Evolutionary conservation across 495 filamentous ascomycete species (phyloP).

Genomic region (Parmelia sp.): DNA sequence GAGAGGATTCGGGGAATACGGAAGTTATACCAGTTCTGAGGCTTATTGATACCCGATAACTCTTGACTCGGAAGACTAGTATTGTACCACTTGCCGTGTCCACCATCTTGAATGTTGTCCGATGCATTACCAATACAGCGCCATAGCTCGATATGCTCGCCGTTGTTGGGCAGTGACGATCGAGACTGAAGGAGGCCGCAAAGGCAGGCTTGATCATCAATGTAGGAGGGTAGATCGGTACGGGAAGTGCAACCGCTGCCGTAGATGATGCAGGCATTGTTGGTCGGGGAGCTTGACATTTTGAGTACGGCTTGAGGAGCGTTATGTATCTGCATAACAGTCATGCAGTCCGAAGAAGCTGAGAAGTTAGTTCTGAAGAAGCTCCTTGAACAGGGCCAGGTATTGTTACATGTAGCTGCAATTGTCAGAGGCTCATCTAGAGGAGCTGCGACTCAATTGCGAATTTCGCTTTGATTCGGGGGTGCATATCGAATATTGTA

Average conservation of each 20-base stretch:
- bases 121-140: constrained; percentile 22
- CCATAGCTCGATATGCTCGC: constrained; percentile 17
- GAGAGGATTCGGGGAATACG: background rate
- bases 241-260: constrained; percentile 18
- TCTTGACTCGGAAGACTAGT: constrained; percentile 21
- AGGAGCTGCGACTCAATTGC: too few relatives aligned
- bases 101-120: constrained; percentile 14
- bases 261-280: constrained; percentile 18
- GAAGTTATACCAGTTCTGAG: constrained; percentile 15
- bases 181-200: constrained; percentile 22
- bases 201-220: constrained; percentile 20
- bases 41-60: constrained; percentile 23
- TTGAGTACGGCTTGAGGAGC: constrained; percentile 5
- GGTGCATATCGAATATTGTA: too few relatives aligned
- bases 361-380: background rate
- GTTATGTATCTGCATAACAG: constrained; percentile 12
- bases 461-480: too few relatives aligned
- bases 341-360: background rate
- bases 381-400: constrained; percentile 2
- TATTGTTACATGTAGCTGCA: background rate
- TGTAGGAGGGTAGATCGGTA: constrained; percentile 21
- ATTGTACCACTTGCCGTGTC: constrained; percentile 23
- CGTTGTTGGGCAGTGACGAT: constrained; percentile 17
- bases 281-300: constrained; percentile 17
- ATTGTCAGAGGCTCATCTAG: too few relatives aligned